Percentiles rank a stretch among this genome's conserved stretches.
Conservation (phyloP, 2,329 filamentous ascomycete species). For the Neonectria ditissima region DNA sequence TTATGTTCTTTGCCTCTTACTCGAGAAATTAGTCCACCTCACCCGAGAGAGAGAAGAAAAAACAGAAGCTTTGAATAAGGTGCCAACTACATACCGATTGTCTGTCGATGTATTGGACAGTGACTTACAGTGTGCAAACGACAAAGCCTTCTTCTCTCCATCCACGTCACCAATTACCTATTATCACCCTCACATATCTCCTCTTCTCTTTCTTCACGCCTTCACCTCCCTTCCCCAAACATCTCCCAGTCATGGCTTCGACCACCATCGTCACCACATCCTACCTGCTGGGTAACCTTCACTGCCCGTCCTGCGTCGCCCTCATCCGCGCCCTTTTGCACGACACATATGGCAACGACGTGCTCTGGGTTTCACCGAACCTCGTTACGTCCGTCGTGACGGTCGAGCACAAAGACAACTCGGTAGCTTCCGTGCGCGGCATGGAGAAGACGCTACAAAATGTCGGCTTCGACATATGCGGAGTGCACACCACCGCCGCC, state of each 20-base stretch:
- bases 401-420: conserved; percentile 62
- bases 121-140: conserved; percentile 11
- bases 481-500: conserved; percentile 55
- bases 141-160: not conserved
- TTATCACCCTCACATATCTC: conserved; percentile 2
- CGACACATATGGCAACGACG: conserved; percentile 57
- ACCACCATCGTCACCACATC: conserved; percentile 62
- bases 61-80: not conserved
- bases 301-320: conserved; percentile 80
- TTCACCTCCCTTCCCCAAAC: conserved; percentile 14
- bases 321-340: conserved; percentile 71
- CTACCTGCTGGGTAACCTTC: conserved; percentile 78
- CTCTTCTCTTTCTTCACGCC: conserved; percentile 11
- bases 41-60: not conserved
- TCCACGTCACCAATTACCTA: not conserved
- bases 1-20: not conserved
- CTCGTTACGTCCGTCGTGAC: conserved; percentile 78
- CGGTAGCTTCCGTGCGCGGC: conserved; percentile 56
- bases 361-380: conserved; percentile 74
- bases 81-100: not conserved
- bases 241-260: conserved; percentile 44
- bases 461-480: conserved; percentile 70
- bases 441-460: conserved; percentile 64
- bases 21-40: not conserved
- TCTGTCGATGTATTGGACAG: not conserved